Percentiles rank a stretch among this genome's conserved stretches.
Evolutionary conservation across 768 basidiomycete species (phyloP).

Genomic region (Boletus edulis): DNA sequence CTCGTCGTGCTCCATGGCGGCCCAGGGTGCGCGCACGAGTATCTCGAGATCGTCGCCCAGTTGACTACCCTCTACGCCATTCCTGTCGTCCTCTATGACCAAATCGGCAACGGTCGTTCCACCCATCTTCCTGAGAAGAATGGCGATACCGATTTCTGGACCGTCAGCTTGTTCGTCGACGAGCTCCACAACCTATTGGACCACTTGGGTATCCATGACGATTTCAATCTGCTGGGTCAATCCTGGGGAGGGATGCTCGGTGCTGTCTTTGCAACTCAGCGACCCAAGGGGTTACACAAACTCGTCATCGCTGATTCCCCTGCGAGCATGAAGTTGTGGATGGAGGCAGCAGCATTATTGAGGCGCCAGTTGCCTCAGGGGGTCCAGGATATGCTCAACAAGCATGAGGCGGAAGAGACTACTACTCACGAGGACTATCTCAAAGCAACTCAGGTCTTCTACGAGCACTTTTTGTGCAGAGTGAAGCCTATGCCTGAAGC

Average conservation of each 20-base stretch:
- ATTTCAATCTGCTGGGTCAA: conserved; percentile 44
- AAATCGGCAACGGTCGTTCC: conserved; percentile 53
- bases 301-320: conserved; percentile 47
- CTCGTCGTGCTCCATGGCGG: conserved; percentile 55
- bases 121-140: conserved; percentile 52
- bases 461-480: conserved; percentile 42
- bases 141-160: conserved; percentile 46
- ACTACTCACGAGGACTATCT: conserved; percentile 45
- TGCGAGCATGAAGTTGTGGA: conserved; percentile 45
- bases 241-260: conserved; percentile 48
- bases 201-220: conserved; percentile 43
- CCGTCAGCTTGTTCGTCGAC: conserved; percentile 45
- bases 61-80: conserved; percentile 36
- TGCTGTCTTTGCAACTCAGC: conserved; percentile 30
- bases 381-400: conserved; percentile 37
- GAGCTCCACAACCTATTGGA: conserved; percentile 47
- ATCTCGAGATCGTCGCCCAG: conserved; percentile 39
- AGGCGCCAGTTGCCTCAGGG: conserved; percentile 39
- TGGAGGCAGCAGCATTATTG: conserved; percentile 30
- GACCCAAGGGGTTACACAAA: conserved; percentile 44
- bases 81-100: conserved; percentile 56
- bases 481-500: conserved; percentile 44
- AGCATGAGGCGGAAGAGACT: conserved; percentile 45
- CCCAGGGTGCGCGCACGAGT: conserved; percentile 45
- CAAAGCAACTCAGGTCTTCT: conserved; percentile 41